A percentile compares a stretch with the other conserved stretches of the same genome.
Conservation (phyloP, 164 flowering plant species). For the Macadamia integrifolia region DNA sequence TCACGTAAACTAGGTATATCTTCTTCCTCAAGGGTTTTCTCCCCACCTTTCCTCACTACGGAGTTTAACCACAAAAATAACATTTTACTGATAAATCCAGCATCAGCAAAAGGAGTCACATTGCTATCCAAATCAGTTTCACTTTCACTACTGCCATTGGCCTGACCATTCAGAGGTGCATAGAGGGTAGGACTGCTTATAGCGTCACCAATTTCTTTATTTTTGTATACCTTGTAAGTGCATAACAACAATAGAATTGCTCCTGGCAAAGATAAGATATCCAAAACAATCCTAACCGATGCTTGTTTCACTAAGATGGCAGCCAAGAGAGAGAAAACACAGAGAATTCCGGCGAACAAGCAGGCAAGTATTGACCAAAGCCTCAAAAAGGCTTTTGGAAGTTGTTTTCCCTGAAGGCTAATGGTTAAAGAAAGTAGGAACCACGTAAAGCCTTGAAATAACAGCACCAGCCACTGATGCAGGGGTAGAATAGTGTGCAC, state of each 20-base stretch:
- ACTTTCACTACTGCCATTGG: slow-evolving; percentile 6
- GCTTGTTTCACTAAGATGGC: slow-evolving; percentile 2
- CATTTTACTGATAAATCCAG: slow-evolving; percentile 41
- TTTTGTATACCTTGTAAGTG: slow-evolving; percentile 8
- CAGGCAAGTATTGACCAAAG: slow-evolving; percentile 25
- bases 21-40: slow-evolving; percentile 37
- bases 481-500: slow-evolving; percentile 22
- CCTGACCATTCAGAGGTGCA: slow-evolving; percentile 24
- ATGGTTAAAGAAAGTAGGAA: slow-evolving; percentile 18
- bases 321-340: slow-evolving; percentile 20
- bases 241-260: slow-evolving; percentile 29
- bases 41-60: slow-evolving; percentile 43
- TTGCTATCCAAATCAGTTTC: slow-evolving; percentile 9
- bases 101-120: slow-evolving; percentile 46
- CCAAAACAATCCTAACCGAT: slow-evolving; percentile 21
- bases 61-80: slow-evolving; percentile 75
- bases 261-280: slow-evolving; percentile 34
- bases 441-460: slow-evolving; percentile 40
- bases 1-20: slow-evolving; percentile 43
- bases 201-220: not conserved
- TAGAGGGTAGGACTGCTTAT: slow-evolving; percentile 10
- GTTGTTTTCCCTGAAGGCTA: slow-evolving; percentile 14
- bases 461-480: slow-evolving; percentile 24
- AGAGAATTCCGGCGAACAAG: slow-evolving; percentile 26
- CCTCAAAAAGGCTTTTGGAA: slow-evolving; percentile 14